These are phyloP conservation scores for Oropetium thomaeum DNA, from an alignment of 176 grass and related monocot species.

Conservation along the genomic window DNA sequence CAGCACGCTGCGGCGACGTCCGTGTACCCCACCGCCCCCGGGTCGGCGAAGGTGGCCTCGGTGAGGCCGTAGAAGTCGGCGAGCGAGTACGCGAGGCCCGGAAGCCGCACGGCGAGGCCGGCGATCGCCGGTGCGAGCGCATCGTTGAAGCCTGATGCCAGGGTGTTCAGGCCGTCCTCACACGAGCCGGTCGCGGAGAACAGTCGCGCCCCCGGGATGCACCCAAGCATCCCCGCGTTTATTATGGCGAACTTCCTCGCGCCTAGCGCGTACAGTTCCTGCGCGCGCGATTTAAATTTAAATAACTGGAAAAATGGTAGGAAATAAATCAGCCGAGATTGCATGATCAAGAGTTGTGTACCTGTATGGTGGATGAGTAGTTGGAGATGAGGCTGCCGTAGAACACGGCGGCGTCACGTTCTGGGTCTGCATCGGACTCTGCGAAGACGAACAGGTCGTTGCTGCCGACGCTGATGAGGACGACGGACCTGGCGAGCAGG, in stretches of 20 bases:
- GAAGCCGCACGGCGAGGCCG: background rate
- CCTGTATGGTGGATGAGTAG: constrained; percentile 23
- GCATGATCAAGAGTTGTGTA: background rate
- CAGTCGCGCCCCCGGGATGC: constrained; percentile 10
- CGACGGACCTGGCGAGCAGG: background rate
- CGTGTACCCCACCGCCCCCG: background rate
- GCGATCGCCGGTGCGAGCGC: background rate
- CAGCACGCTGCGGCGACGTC: constrained; percentile 17
- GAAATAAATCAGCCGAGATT: background rate
- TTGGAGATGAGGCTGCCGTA: constrained; percentile 23
- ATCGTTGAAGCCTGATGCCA: constrained; percentile 13
- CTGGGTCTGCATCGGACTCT: background rate
- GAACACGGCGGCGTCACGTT: background rate
- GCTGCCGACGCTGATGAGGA: background rate
- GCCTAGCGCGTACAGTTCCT: constrained; percentile 31
- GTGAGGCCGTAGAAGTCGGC: constrained; percentile 15
- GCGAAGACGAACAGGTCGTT: constrained; percentile 3
- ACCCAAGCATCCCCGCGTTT: constrained; percentile 29
- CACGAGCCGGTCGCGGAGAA: constrained; percentile 11
- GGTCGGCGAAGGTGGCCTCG: background rate
- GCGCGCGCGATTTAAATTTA: too few species aligned
- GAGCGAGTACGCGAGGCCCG: constrained; percentile 31
- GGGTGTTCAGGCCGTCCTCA: background rate
- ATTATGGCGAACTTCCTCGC: constrained; percentile 36
- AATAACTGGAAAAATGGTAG: background rate